These are phyloP conservation scores for Coemansia sp. DNA, from an alignment of 192 early-diverging fungal genomes.

Conservation along the genomic window DNA sequence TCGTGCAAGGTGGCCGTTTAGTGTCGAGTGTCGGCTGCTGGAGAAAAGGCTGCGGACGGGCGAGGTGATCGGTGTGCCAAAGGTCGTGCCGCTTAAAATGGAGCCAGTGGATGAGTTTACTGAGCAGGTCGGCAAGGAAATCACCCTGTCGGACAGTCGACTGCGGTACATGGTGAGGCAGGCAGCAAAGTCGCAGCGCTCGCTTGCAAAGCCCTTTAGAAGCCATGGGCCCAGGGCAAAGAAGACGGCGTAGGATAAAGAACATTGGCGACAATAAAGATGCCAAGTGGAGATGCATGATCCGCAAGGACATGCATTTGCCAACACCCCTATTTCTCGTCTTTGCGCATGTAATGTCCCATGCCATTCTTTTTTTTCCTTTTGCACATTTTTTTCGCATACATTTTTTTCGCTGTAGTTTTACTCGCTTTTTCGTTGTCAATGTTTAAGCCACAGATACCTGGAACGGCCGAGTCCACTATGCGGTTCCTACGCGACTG, in stretches of 20 bases:
- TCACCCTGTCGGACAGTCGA: slow-evolving; percentile 4
- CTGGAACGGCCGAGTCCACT: background rate
- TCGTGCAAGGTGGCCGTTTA: background rate
- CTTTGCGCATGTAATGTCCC: too few relatives aligned
- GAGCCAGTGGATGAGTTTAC: background rate
- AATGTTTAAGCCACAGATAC: background rate
- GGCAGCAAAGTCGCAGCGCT: background rate
- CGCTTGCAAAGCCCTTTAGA: background rate
- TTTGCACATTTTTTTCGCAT: background rate
- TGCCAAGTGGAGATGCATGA: too few relatives aligned
- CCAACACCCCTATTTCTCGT: too few relatives aligned
- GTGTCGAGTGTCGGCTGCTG: background rate
- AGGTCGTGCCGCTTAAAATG: background rate
- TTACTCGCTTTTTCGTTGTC: background rate
- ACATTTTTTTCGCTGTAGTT: background rate
- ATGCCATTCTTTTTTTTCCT: background rate
- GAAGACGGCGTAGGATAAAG: background rate
- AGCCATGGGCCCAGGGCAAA: background rate
- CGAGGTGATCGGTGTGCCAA: background rate
- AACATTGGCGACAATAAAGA: too few relatives aligned
- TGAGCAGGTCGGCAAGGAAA: slow-evolving; percentile 8
- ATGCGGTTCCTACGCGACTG: background rate
- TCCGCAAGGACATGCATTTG: too few relatives aligned
- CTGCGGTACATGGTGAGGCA: background rate
- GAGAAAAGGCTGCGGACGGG: background rate